Conservation (phyloP, 345 rosid species). For the sweet orange (Citrus sinensis) region DVS_A1.0 CM039166.1:17432501-17433000, state of each 20-base stretch:
- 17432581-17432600: not conserved
- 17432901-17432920: not conserved
- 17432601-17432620: too few species aligned
- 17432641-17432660: not conserved
- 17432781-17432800: too few species aligned
- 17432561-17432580: not conserved
- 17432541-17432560: not conserved
- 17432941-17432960: slow-evolving; percentile 1
- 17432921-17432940: not conserved
- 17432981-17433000: not conserved
- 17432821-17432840: not conserved
- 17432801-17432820: too few species aligned
- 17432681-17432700: too few species aligned
- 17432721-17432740: not conserved
- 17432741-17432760: not conserved
- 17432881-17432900: not conserved
- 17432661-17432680: not conserved
- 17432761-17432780: too few species aligned
- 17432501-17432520: too few species aligned
- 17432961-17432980: slow-evolving; percentile 9
- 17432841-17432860: not conserved
- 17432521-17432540: too few species aligned
- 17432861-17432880: not conserved
- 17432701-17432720: not conserved
- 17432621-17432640: not conserved